Evolutionary conservation across 371 early-diverging fungal species (phyloP).

Genomic region (Thermomucor indicae-seudaticae): DNA sequence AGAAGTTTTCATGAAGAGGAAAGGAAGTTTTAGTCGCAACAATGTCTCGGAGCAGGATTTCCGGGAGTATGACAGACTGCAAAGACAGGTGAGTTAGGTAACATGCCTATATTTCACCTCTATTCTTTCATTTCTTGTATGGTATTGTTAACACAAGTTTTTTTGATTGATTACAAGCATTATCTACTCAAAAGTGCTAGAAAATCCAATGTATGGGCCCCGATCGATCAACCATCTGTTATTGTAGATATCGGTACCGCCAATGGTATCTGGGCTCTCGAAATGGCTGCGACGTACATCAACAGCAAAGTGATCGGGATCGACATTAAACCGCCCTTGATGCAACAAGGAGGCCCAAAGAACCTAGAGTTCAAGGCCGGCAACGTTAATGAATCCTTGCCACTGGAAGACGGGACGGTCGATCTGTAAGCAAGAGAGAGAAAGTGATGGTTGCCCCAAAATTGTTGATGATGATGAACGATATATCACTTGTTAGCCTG

Average conservation of each 20-base stretch:
- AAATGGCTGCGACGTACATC: constrained; percentile 29
- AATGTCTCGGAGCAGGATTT: constrained; percentile 25
- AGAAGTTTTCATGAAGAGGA: constrained; percentile 36
- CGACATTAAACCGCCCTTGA: constrained; percentile 39
- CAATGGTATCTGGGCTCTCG: constrained; percentile 45
- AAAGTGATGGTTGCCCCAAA: neutral
- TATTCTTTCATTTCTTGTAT: neutral
- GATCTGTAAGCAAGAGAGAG: constrained; percentile 32
- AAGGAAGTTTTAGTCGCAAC: constrained; percentile 25
- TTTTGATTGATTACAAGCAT: constrained; percentile 21
- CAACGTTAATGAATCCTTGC: constrained; percentile 33
- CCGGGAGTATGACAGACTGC: constrained; percentile 18
- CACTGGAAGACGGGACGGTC: constrained; percentile 30
- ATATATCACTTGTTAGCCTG: constrained; percentile 16
- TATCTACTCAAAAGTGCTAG: constrained; percentile 43
- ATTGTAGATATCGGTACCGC: constrained; percentile 54
- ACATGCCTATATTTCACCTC: neutral
- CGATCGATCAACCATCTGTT: constrained; percentile 18
- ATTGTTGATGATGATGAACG: neutral
- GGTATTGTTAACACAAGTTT: neutral
- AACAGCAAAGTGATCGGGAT: constrained; percentile 46
- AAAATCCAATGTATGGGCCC: constrained; percentile 30
- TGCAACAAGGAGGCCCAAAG: constrained; percentile 23
- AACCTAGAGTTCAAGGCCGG: constrained; percentile 32
- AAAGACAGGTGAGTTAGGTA: constrained; percentile 9